phyloP scores from a whole-genome alignment of 2,329 filamentous ascomycete genomes.

The Ophiocordyceps camponoti-floridani region DNA sequence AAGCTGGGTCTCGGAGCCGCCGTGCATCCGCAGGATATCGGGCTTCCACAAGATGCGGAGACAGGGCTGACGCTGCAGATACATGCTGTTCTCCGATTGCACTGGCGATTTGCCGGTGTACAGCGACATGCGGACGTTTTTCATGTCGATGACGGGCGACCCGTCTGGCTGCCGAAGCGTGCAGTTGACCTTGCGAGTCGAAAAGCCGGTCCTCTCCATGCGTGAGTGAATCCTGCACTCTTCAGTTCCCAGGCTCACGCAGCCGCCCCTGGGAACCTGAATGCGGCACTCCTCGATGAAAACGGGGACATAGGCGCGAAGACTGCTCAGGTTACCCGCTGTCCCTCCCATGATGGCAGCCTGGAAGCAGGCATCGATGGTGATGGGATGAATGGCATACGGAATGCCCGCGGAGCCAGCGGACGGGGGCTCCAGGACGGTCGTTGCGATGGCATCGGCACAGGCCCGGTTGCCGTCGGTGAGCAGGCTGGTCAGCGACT shows the following conservation, averaged over 20 bases:
- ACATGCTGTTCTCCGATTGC: not conserved
- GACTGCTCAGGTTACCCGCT: not conserved
- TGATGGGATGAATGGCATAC: constrained; percentile 3
- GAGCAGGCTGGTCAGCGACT: not conserved
- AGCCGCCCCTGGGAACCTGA: not conserved
- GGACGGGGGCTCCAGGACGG: not conserved
- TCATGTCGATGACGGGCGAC: not conserved
- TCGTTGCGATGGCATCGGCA: not conserved
- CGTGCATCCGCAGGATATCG: not conserved
- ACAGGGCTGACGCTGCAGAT: not conserved
- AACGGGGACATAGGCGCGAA: constrained; percentile 2
- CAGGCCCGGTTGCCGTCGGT: not conserved
- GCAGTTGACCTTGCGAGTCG: not conserved
- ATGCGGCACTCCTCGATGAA: constrained; percentile 1
- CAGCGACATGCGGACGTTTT: not conserved
- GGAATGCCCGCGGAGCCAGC: not conserved
- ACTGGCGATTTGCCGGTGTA: not conserved
- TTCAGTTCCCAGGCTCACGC: not conserved
- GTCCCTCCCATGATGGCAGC: constrained; percentile 2
- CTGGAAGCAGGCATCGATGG: constrained; percentile 3
- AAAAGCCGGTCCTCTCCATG: not conserved
- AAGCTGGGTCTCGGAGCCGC: not conserved
- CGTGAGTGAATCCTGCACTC: not conserved
- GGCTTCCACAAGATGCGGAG: not conserved
- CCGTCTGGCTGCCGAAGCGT: not conserved